These are phyloP conservation scores for Chrysanthemum seticuspe DNA, from an alignment of 129 eudicot species.

Conservation along the genomic window DNA sequence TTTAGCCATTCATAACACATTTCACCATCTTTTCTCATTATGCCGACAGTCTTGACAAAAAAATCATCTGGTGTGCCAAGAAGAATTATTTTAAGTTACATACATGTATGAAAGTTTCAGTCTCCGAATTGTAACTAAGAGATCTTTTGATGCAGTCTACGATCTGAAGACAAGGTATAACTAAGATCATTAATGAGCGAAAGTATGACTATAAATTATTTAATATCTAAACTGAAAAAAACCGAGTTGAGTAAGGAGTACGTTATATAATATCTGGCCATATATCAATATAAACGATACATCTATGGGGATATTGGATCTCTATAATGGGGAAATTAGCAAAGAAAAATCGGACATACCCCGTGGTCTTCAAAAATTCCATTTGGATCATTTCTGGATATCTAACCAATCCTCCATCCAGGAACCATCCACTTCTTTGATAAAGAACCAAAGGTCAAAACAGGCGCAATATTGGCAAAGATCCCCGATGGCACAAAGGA, in stretches of 20 bases:
- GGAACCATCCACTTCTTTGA: constrained; percentile 69
- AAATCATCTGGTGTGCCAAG: constrained; percentile 36
- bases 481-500: constrained; percentile 54
- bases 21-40: constrained; percentile 40
- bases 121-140: constrained; percentile 40
- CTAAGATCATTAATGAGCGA: neutral
- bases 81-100: neutral
- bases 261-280: neutral
- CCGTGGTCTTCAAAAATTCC: constrained; percentile 46
- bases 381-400: constrained; percentile 40
- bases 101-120: constrained; percentile 59
- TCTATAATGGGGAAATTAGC: neutral
- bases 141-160: constrained; percentile 32
- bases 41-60: constrained; percentile 34
- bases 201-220: neutral
- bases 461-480: constrained; percentile 49
- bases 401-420: constrained; percentile 69
- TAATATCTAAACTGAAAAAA: constrained; percentile 11
- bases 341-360: constrained; percentile 25
- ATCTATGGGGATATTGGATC: neutral
- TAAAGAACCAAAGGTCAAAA: constrained; percentile 55
- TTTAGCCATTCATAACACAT: constrained; percentile 36
- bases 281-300: neutral
- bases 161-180: too few species aligned
- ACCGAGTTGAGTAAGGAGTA: neutral